These are phyloP conservation scores for Acanthamoeba triangularis DNA, from an alignment of 208 protist species.

Conservation along the genomic window DNA sequence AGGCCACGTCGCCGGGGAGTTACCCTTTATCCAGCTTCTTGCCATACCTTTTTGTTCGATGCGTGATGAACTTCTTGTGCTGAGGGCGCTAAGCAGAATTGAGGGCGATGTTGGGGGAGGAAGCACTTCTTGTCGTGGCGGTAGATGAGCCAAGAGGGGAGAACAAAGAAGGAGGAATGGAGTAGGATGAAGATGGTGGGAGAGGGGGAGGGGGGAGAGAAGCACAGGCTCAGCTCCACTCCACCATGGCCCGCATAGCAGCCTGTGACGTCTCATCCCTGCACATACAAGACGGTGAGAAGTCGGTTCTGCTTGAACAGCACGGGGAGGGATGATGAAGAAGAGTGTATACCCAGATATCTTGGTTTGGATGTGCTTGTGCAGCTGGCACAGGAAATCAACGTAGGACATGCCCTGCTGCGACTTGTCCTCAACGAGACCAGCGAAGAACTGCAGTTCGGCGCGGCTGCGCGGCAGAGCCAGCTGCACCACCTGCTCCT, in stretches of 20 bases:
- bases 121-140: too few relatives aligned
- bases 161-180: too few relatives aligned
- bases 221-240: not conserved
- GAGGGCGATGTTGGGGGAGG: too few relatives aligned
- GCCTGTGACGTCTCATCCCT: slow-evolving; percentile 72
- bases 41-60: too few relatives aligned
- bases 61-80: too few relatives aligned
- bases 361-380: slow-evolving; percentile 79
- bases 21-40: too few relatives aligned
- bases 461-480: slow-evolving; percentile 18
- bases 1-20: too few relatives aligned
- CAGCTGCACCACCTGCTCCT: slow-evolving; percentile 44
- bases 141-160: too few relatives aligned
- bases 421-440: slow-evolving; percentile 75
- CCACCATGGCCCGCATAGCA: slow-evolving; percentile 67
- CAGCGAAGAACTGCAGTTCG: slow-evolving; percentile 55
- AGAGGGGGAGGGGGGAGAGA: too few relatives aligned
- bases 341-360: slow-evolving; percentile 19
- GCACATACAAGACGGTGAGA: not conserved
- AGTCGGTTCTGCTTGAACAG: not conserved
- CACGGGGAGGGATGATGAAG: too few relatives aligned
- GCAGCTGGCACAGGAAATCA: slow-evolving; percentile 74
- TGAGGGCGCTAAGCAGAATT: too few relatives aligned
- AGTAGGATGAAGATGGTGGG: too few relatives aligned
- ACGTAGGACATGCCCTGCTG: slow-evolving; percentile 72